phyloP scores from a whole-genome alignment of 305 asterid species.

The Fraxinus xanthoxyloides region DNA sequence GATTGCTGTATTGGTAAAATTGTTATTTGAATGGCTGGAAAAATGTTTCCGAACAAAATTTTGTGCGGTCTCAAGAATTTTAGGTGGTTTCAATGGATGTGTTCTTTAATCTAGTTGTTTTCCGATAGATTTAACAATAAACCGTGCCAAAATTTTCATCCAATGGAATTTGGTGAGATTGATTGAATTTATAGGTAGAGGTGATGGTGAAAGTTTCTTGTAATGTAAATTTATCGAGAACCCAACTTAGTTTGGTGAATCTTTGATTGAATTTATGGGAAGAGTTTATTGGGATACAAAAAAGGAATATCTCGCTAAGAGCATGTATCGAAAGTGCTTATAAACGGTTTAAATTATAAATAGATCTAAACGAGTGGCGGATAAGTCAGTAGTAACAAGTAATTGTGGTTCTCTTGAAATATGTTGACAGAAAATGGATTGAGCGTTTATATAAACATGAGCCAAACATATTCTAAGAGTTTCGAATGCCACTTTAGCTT shows the following conservation, averaged over 20 bases:
- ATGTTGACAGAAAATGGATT: background rate
- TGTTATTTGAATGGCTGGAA: background rate
- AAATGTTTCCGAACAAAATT: background rate
- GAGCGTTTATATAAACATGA: background rate
- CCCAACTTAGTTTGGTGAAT: background rate
- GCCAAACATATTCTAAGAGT: slow-evolving; percentile 11
- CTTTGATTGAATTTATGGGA: background rate
- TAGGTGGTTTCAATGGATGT: background rate
- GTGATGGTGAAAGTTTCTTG: background rate
- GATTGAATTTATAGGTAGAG: background rate
- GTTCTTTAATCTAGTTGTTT: background rate
- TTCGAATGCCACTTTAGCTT: slow-evolving; percentile 27
- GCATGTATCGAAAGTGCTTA: background rate
- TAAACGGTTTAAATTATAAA: background rate
- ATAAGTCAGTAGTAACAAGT: background rate
- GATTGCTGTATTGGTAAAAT: background rate
- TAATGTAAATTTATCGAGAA: background rate
- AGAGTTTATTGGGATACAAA: background rate
- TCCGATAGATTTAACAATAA: background rate
- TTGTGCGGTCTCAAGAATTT: background rate
- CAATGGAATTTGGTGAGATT: background rate
- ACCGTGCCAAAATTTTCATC: background rate
- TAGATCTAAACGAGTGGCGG: background rate
- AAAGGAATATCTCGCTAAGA: background rate
- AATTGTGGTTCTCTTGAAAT: background rate